Evolutionary conservation across 2,329 filamentous ascomycete species (phyloP), one percentile per base, ranked within the genome.

Genomic region (Aureobasidium subglaciale): DNA sequence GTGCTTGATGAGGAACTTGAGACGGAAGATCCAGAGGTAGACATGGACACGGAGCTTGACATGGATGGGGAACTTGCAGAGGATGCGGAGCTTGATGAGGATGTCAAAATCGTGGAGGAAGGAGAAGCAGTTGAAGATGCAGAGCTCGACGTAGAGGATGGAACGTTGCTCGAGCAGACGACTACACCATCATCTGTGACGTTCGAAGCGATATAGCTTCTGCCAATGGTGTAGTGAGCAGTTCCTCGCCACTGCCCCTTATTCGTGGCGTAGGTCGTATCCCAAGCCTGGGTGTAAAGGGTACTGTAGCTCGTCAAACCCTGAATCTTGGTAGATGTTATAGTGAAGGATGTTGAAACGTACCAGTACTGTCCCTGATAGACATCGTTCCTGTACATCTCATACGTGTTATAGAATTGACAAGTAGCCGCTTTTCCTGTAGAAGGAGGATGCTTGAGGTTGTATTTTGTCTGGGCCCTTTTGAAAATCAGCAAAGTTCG

Each of bases 271-370:
- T 56, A 56, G 6, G 13, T 27, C 5, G 29, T 16, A 16, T 32
- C 48, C 59, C 59, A 61, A 15, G 56, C 18, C n/a, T 58, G 45
- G 5, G 45, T 57, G 46, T 62, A 62, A 50, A 61, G 40, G 11
- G 54, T 22, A 24, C 54, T 45, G 9, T 40, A n/a, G 13, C 24
- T 8, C 7, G 29, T 32, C 13, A 32, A 13, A 32, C 7, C 13
- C 7, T 7, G 7, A 32, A 32, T 32, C 7, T 8, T 13, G 13
- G 29, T 13, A 32, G 29, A n/a, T n/a, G n/a, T n/a, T 32, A 8
- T 32, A 32, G 7, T 13, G n/a, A n/a, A n/a, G n/a, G n/a, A n/a
- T n/a, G n/a, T n/a, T 32, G 7, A 32, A 32, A 32, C 29, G 9
- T 20, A 38, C 35, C 35, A 40, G 11, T 40, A 40, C 20, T 48